Percentiles rank a stretch among this genome's conserved stretches.
Evolutionary conservation across 352 stramenopile genomes (phyloP).

Genomic region (Phytophthora fragariae): DNA sequence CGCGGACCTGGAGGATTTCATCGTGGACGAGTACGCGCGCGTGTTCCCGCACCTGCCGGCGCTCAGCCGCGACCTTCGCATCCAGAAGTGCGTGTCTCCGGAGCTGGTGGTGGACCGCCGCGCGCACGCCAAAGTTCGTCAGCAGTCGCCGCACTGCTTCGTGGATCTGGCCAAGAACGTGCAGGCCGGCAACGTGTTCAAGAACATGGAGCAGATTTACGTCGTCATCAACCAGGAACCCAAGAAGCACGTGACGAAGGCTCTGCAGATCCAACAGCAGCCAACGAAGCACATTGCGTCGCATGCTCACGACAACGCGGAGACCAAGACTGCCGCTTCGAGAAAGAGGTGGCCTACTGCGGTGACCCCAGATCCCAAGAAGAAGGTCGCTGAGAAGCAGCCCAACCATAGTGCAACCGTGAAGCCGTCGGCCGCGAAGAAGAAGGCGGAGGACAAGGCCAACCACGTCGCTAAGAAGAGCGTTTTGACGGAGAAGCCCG

Average conservation of each 20-base stretch:
- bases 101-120: constrained; percentile 63
- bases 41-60: constrained; percentile 64
- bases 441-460: constrained; percentile 2
- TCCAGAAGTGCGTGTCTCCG: constrained; percentile 76
- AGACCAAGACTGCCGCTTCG: constrained; percentile 3
- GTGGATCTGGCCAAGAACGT: constrained; percentile 84
- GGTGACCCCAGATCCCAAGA: constrained; percentile 1
- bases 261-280: neutral
- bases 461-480: constrained; percentile 13
- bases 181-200: constrained; percentile 77
- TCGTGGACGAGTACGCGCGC: constrained; percentile 66
- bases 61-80: constrained; percentile 60
- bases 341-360: constrained; percentile 6
- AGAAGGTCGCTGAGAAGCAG: constrained; percentile 22
- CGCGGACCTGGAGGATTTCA: constrained; percentile 66
- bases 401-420: constrained; percentile 9
- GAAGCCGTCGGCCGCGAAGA: constrained; percentile 20
- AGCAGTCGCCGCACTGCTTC: constrained; percentile 59
- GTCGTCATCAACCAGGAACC: constrained; percentile 47
- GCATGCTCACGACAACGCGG: neutral
- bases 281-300: constrained; percentile 9
- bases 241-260: constrained; percentile 28
- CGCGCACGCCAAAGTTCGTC: constrained; percentile 29
- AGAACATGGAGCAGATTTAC: constrained; percentile 85
- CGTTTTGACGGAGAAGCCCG: neutral